These are phyloP conservation scores for Papilionanthe hybrid DNA, from an alignment of 116 monocot species.

Conservation along the genomic window DNA sequence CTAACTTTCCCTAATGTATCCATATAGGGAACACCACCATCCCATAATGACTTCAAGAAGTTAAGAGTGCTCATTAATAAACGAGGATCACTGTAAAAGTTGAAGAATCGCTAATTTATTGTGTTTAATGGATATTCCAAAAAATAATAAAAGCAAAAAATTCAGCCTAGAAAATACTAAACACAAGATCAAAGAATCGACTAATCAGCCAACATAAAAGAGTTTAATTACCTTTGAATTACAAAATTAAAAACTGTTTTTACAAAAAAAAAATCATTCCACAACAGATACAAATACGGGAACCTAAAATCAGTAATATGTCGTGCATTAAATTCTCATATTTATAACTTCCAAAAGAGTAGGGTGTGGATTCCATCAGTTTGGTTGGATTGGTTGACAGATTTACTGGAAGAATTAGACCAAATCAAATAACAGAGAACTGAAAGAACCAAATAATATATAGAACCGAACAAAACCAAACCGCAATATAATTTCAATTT, in stretches of 20 bases:
- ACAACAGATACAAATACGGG: not conserved
- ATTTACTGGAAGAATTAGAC: no score
- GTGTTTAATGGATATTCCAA: not conserved
- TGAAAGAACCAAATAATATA: no score
- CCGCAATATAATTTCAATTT: no score
- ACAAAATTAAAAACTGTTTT: not conserved
- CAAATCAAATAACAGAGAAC: no score
- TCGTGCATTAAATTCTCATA: not conserved
- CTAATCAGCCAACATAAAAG: no score
- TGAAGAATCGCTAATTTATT: not conserved
- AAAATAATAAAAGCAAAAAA: not conserved
- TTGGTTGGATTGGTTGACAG: no score
- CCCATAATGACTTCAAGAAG: constrained; percentile 83
- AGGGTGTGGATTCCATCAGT: no score
- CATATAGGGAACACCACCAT: constrained; percentile 53
- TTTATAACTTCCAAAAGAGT: not conserved
- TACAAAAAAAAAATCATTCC: not conserved
- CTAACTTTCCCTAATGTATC: constrained; percentile 51
- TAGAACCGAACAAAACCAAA: no score
- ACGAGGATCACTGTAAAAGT: constrained; percentile 44
- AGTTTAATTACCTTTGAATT: not conserved
- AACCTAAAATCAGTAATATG: not conserved
- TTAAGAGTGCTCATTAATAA: constrained; percentile 51
- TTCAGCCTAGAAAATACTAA: not conserved
- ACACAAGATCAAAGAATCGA: not conserved